Conservation (phyloP, 208 protist species). For the Porcisia deanei region DNA sequence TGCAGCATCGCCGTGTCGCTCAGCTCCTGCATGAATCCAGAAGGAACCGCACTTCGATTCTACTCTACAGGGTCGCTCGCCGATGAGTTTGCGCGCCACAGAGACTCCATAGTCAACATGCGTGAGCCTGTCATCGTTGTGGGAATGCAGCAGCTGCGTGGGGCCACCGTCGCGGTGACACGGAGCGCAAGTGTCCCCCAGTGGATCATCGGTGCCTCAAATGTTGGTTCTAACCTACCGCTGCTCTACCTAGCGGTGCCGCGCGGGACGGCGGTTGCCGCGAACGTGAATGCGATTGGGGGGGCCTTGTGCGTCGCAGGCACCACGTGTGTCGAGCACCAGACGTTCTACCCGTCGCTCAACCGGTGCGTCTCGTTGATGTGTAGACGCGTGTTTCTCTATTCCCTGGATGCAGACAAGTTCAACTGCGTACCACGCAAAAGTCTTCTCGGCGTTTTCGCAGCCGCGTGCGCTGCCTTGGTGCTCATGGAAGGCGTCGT, state of each 20-base stretch:
- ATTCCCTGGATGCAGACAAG: conserved; percentile 43
- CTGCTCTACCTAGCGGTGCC: conserved; percentile 37
- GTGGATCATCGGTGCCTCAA: conserved; percentile 5
- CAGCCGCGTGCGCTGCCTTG: conserved; percentile 29
- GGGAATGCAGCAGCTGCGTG: conserved; percentile 46
- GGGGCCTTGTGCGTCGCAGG: conserved; percentile 6
- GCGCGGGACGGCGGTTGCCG: conserved; percentile 3
- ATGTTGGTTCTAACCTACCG: conserved; percentile 12
- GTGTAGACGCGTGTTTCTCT: conserved; percentile 36
- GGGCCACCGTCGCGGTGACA: conserved; percentile 43
- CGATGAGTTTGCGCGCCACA: neutral
- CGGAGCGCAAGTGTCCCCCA: conserved; percentile 13
- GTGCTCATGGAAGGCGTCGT: conserved; percentile 42
- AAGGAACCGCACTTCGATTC: conserved; percentile 34
- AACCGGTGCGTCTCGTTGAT: conserved; percentile 47
- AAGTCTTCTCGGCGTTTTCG: conserved; percentile 23
- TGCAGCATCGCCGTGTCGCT: conserved; percentile 44
- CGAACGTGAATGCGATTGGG: neutral
- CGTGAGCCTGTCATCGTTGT: conserved; percentile 48
- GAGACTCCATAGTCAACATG: neutral
- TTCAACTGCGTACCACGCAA: conserved; percentile 40
- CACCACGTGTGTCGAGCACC: conserved; percentile 17
- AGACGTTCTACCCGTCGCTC: conserved; percentile 43
- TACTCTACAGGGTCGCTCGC: conserved; percentile 49
- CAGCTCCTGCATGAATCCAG: conserved; percentile 8